Evolutionary conservation across 2,329 filamentous ascomycete genomes (phyloP).

Genomic region (Amauroascus niger): DNA sequence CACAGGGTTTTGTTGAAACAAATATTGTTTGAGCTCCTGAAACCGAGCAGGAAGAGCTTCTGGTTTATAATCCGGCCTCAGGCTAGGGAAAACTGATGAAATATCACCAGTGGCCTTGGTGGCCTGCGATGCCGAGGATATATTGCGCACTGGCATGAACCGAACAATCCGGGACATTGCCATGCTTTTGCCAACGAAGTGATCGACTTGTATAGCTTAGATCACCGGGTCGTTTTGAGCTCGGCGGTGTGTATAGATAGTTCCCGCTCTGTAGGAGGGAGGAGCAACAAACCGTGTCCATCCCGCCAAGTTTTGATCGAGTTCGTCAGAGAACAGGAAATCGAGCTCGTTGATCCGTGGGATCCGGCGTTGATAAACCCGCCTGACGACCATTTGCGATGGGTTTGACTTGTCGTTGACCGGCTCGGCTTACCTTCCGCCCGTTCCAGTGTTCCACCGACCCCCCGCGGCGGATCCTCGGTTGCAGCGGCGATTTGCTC

Average conservation of each 20-base stretch:
- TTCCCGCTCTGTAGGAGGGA: neutral
- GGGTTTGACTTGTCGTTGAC: neutral
- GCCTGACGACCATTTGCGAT: neutral
- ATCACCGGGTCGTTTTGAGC: neutral
- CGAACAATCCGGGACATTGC: neutral
- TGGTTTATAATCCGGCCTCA: slow-evolving; percentile 35
- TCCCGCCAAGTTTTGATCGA: neutral
- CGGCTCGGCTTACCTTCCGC: neutral
- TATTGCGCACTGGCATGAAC: neutral
- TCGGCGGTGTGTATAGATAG: neutral
- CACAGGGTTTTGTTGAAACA: slow-evolving; percentile 35
- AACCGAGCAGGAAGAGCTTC: slow-evolving; percentile 37
- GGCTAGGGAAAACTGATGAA: slow-evolving; percentile 41
- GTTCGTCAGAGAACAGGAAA: neutral
- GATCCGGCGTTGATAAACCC: neutral
- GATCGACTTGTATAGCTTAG: neutral
- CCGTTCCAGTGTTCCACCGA: neutral
- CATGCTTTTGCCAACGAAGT: neutral
- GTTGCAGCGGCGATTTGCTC: neutral
- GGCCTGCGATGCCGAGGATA: slow-evolving; percentile 21
- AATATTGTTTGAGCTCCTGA: slow-evolving; percentile 30
- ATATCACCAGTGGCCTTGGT: slow-evolving; percentile 41
- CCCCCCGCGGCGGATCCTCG: neutral
- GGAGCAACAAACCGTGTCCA: neutral
- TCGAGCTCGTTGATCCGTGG: neutral